phyloP scores from a whole-genome alignment of 202 grass and related monocot species.

The Elaeis oleifera region DNA sequence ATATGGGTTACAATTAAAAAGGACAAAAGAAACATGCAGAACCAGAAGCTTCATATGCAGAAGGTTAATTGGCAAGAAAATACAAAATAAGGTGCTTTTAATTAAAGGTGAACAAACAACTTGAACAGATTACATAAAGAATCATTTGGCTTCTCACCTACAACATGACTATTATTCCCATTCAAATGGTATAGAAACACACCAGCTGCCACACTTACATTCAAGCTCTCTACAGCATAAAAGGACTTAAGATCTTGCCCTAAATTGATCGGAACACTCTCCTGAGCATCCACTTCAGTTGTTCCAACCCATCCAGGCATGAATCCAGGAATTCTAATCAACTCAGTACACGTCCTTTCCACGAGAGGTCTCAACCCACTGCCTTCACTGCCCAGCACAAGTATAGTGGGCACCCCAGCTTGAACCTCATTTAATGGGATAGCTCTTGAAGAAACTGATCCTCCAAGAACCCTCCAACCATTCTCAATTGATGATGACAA shows the following conservation, averaged over 20 bases:
- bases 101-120: conserved; percentile 1
- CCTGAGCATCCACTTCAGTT: conserved; percentile 40
- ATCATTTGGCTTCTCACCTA: conserved; percentile 27
- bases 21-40: no score
- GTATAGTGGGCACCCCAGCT: conserved; percentile 51
- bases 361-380: conserved; percentile 78
- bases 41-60: no score
- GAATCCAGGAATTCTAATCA: conserved; percentile 78
- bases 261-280: conserved; percentile 31
- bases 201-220: conserved; percentile 91
- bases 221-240: conserved; percentile 93
- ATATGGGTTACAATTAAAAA: no score
- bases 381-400: conserved; percentile 93
- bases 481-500: conserved; percentile 84
- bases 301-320: conserved; percentile 33
- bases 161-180: conserved; percentile 29
- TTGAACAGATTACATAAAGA: conserved; percentile 29
- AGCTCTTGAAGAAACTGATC: conserved; percentile 60
- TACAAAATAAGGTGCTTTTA: no score
- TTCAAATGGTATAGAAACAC: conserved; percentile 88
- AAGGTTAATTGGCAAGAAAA: no score
- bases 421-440: conserved; percentile 61
- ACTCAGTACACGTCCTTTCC: conserved; percentile 66
- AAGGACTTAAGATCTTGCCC: conserved; percentile 55
- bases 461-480: conserved; percentile 84